phyloP scores from a whole-genome alignment of 257 asterid genomes.

The Nicotiana paniculata region DNA sequence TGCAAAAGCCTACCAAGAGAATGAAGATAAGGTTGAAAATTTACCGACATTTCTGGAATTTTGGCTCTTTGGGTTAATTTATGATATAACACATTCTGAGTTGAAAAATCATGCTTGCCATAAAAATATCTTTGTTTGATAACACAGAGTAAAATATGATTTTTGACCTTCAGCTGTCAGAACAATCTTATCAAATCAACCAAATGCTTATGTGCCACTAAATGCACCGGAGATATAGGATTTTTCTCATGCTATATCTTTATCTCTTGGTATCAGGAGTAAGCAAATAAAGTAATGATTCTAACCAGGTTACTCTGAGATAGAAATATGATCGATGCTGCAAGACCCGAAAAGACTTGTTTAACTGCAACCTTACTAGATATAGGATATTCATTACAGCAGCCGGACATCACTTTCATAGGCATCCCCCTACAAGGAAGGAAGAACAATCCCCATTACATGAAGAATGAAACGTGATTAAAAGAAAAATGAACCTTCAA shows the following conservation, averaged over 20 bases:
- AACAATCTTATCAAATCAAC: not conserved
- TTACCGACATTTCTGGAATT: not conserved
- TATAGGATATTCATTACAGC: slow-evolving; percentile 28
- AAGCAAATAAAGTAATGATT: slow-evolving; percentile 8
- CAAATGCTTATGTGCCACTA: not conserved
- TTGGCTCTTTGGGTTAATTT: not conserved
- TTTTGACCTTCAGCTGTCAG: not conserved
- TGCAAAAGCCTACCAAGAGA: slow-evolving; percentile 56
- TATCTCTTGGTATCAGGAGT: not conserved
- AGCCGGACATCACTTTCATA: slow-evolving; percentile 23
- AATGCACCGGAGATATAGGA: not conserved
- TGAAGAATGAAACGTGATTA: not conserved
- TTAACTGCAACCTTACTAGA: slow-evolving; percentile 37
- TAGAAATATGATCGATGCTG: slow-evolving; percentile 57
- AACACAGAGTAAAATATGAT: not conserved
- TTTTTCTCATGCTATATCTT: not conserved
- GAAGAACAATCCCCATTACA: not conserved
- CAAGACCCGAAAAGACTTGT: slow-evolving; percentile 70
- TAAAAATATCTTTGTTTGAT: not conserved
- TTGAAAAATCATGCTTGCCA: not conserved
- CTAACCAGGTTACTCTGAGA: slow-evolving; percentile 73
- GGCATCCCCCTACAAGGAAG: slow-evolving; percentile 35
- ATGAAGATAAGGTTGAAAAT: not conserved
- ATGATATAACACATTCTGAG: not conserved
- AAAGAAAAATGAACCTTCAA: not conserved